Evolutionary conservation across 2,329 filamentous ascomycete species (phyloP).

Genomic region (Exophiala viscosa): DNA sequence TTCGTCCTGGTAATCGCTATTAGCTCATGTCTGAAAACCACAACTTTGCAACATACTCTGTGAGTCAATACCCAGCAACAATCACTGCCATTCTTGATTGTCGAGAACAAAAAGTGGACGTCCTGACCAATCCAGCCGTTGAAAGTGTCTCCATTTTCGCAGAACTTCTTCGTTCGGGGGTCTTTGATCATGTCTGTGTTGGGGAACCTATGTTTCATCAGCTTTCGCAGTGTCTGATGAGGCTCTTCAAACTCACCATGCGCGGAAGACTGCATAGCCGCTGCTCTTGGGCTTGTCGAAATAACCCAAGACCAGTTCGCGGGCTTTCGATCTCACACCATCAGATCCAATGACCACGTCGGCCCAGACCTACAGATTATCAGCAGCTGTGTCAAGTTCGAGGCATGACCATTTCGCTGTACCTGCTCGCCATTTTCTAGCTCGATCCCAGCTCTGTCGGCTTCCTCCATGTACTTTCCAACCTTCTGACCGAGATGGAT

Average conservation of each 20-base stretch:
- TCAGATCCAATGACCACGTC: slow-evolving; percentile 23
- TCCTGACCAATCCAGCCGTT: slow-evolving; percentile 40
- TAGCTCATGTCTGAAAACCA: not conserved
- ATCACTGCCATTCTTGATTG: slow-evolving; percentile 26
- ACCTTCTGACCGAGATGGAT: slow-evolving; percentile 54
- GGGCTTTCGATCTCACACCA: slow-evolving; percentile 22
- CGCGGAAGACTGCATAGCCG: slow-evolving; percentile 32
- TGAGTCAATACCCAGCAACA: slow-evolving; percentile 28
- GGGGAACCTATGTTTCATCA: slow-evolving; percentile 25
- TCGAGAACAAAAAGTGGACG: slow-evolving; percentile 30
- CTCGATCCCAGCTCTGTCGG: slow-evolving; percentile 49
- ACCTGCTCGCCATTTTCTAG: slow-evolving; percentile 48
- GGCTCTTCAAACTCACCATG: slow-evolving; percentile 37
- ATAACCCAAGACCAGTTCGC: slow-evolving; percentile 29
- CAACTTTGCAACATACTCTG: slow-evolving; percentile 8
- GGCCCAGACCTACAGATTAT: slow-evolving; percentile 10
- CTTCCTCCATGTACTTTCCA: slow-evolving; percentile 54
- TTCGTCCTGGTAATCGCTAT: slow-evolving; percentile 36
- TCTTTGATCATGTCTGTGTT: slow-evolving; percentile 31
- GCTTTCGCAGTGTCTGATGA: slow-evolving; percentile 37
- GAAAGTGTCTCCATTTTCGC: slow-evolving; percentile 25
- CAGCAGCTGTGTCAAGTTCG: not conserved
- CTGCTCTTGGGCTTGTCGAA: slow-evolving; percentile 34
- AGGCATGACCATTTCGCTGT: not conserved
- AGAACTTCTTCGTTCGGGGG: slow-evolving; percentile 22